Evolutionary conservation across 1,284 basidiomycete genomes (phyloP), one percentile per base, ranked within the genome.

Genomic region (Ustilago loliicola): DNA sequence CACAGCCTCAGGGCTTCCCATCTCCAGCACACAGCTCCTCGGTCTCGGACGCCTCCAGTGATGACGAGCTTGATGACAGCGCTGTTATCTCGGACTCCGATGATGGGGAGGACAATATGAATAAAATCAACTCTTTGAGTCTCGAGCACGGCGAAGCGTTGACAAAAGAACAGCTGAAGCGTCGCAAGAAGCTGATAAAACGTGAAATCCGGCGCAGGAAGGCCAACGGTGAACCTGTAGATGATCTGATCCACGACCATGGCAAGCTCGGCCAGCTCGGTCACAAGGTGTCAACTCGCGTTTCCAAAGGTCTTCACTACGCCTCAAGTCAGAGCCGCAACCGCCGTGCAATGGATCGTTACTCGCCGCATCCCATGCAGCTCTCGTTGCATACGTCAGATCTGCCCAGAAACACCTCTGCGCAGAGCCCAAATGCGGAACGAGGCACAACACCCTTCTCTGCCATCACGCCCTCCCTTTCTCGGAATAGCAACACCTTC

Each of bases 281-380:
- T 25, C 70, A 78, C 51, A 55, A 48, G 29, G 63, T 83, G 6
- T 70, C 74, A 9, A 48, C 66, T 13, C 72, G 70, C 13, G 77
- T 83, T 32, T 72, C 72, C 5, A 71, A 75, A n/a, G 77, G 79
- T n/a, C 61, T 84, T 27, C 66, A 73, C 36, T 83, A 83, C 50
- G 82, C 74, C 13, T 63, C 74, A 9, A 81, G 74, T 55, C 56
- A 69, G 59, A 77, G 73, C 48, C 76, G 83, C 40, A 82, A 80
- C 52, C 81, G 79, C 11, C 71, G 83, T 23, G 83, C 83, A 1
- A 83, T 84, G 79, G 82, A 79, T 23, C 69, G 72, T 19, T 84
- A 79, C 65, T 82, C 82, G 47, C 82, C 82, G 1, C 71, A 80
- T 47, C 66, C 72, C 2, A 51, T 25, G n/a, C 61, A 53, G 42